phyloP scores from a whole-genome alignment of 805 yeast genomes.

The Suhomyces canberraensis region DNA sequence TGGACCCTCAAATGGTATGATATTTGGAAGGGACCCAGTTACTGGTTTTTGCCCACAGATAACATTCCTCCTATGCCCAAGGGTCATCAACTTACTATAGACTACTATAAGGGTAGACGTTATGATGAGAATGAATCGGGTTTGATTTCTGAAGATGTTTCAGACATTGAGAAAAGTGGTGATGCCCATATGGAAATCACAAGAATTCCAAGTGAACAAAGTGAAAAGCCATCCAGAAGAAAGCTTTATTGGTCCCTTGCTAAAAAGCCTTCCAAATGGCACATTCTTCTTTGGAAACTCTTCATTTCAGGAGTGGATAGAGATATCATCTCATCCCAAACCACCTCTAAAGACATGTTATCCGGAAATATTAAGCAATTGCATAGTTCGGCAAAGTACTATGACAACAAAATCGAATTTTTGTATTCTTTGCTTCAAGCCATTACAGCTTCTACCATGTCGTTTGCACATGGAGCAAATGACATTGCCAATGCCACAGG shows the following conservation, averaged over 20 bases:
- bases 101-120: constrained; percentile 65
- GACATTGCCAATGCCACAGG: constrained; percentile 79
- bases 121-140: constrained; percentile 13
- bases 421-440: constrained; percentile 67
- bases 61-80: constrained; percentile 66
- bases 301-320: constrained; percentile 59
- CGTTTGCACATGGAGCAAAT: constrained; percentile 80
- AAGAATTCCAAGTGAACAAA: constrained; percentile 10
- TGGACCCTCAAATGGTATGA: constrained; percentile 65
- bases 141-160: constrained; percentile 7
- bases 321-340: constrained; percentile 57
- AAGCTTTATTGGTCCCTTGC: constrained; percentile 40
- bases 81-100: constrained; percentile 53
- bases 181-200: constrained; percentile 12
- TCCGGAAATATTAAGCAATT: constrained; percentile 46
- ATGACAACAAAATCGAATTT: constrained; percentile 68
- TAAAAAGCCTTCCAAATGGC: constrained; percentile 54
- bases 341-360: constrained; percentile 34
- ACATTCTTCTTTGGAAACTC: constrained; percentile 45
- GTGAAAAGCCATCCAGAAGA: constrained; percentile 28
- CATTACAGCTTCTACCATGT: constrained; percentile 73
- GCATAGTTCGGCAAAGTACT: constrained; percentile 59
- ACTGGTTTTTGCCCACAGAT: constrained; percentile 52
- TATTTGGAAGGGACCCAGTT: constrained; percentile 53
- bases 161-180: constrained; percentile 14